Evolutionary conservation across 2,329 filamentous ascomycete genomes (phyloP), one percentile per base, ranked within the genome.

Genomic region (Fusarium illudens): DNA sequence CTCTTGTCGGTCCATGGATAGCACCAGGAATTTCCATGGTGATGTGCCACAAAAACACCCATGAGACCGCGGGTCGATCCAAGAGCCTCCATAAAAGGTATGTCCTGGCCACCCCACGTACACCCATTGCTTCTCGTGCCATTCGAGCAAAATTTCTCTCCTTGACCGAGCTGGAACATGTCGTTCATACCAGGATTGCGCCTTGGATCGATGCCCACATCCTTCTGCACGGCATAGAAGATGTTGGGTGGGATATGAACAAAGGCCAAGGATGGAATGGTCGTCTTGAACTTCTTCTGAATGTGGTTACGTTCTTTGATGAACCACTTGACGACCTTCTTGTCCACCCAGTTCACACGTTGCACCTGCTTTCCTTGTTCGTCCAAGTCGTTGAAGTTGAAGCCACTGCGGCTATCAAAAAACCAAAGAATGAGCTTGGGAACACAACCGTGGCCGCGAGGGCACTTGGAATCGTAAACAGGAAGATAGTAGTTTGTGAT

Each of bases 341-440:
- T 52, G 60, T 83, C 78, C 2, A 84, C 82, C 82, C 82, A 84
- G 64, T 79, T 76, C 71, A 25, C 71, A 58, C 2, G 72, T 58
- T 44, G 67, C 71, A 61, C 65, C 61, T 83, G 83, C 68, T 83
- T 86, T 49, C 80, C 78, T 57, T 81, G 33, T 11, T 53, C 22
- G 25, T 62, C 32, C 4, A 62, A 13, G n/a, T 58, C 13, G 30
- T 58, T 25, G 15, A 44, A 58, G 9, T 58, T 62, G 58, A 65
- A 79, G 11, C 88, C 88, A 39, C 89, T 88, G n/a, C 85, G 81
- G 58, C 83, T 86, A 73, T 92, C 90, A 71, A 93, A 92, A 78
- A 92, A 92, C 88, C 89, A 93, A 2, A 93, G 80, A 1, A 92
- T 70, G 30, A 83, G 63, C 44, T 79, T 77, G 0, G 81, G 80